Conservation (phyloP, 805 yeast species). For the Tetrapisispora phaffii region DNA sequence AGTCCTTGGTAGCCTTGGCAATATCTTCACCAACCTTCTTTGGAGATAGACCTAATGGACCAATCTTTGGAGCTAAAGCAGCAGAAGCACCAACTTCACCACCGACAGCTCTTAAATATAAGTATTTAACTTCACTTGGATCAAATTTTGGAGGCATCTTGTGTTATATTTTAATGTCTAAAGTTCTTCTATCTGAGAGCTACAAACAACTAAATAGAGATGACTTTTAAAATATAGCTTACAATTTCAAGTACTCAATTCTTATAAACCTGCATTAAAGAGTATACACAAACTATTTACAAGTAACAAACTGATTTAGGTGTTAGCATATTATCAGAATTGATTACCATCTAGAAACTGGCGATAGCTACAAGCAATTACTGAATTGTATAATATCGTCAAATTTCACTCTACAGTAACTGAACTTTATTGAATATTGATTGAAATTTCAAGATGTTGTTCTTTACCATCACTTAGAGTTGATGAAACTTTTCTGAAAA, state of each 20-base stretch:
- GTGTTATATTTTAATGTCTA: constrained; percentile 4
- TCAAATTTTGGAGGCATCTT: constrained; percentile 97
- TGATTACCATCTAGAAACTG: no score
- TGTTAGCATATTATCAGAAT: no score
- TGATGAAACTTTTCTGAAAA: no score
- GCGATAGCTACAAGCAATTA: background rate
- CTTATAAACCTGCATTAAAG: no score
- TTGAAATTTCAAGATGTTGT: no score
- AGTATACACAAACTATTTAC: no score
- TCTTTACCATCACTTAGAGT: background rate
- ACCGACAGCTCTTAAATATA: constrained; percentile 99
- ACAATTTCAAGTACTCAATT: no score
- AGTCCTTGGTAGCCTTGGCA: constrained; percentile 98
- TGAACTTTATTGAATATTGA: no score
- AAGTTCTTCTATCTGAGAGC: background rate
- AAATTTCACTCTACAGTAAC: background rate
- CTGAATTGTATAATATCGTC: background rate
- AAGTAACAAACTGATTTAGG: no score
- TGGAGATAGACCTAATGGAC: constrained; percentile 99
- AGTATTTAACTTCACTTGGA: constrained; percentile 95
- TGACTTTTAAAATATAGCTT: no score
- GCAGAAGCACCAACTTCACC: constrained; percentile 99
- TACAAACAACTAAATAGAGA: background rate
- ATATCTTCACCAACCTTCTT: constrained; percentile 99
- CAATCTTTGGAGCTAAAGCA: constrained; percentile 99